These are phyloP conservation scores for Hypocreales sp. DNA, from an alignment of 2,329 filamentous ascomycete genomes.

Conservation along the genomic window DNA sequence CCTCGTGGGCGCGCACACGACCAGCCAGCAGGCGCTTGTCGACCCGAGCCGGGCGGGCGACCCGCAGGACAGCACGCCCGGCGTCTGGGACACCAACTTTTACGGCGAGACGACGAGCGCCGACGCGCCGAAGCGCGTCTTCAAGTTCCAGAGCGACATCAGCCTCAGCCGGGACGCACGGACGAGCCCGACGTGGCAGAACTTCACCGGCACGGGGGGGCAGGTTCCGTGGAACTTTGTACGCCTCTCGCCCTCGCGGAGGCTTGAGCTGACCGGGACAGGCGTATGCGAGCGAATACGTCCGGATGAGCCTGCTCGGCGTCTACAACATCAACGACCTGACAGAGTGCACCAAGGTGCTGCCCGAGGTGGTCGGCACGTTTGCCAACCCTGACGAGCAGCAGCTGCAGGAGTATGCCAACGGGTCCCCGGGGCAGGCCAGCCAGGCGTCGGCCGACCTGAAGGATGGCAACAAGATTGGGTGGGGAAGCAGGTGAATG, in stretches of 20 bases:
- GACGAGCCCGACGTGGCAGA: conserved; percentile 18
- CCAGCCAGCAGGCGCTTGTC: conserved; percentile 28
- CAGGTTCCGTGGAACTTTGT: conserved; percentile 24
- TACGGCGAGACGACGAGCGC: conserved; percentile 22
- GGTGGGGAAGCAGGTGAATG: too few species aligned
- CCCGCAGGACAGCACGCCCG: conserved; percentile 33
- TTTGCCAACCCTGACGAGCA: not conserved
- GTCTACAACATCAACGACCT: conserved; percentile 38
- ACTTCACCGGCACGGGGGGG: conserved; percentile 14
- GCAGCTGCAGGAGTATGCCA: not conserved
- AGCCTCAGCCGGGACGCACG: conserved; percentile 17
- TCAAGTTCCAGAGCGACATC: conserved; percentile 24
- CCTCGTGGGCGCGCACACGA: conserved; percentile 35
- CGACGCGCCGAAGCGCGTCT: conserved; percentile 14
- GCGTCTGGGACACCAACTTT: conserved; percentile 34
- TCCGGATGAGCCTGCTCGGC: conserved; percentile 35
- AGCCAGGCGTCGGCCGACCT: too few species aligned
- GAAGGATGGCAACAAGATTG: too few species aligned
- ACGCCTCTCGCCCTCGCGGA: conserved; percentile 1
- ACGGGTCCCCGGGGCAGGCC: too few species aligned
- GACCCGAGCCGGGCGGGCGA: conserved; percentile 20
- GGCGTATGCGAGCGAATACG: conserved; percentile 34
- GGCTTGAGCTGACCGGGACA: conserved; percentile 5
- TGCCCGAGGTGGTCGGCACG: not conserved
- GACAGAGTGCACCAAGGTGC: conserved; percentile 34